Base-by-base conservation (phyloP, 345 rosid species). In the Fremontodendron californicum region DNA sequence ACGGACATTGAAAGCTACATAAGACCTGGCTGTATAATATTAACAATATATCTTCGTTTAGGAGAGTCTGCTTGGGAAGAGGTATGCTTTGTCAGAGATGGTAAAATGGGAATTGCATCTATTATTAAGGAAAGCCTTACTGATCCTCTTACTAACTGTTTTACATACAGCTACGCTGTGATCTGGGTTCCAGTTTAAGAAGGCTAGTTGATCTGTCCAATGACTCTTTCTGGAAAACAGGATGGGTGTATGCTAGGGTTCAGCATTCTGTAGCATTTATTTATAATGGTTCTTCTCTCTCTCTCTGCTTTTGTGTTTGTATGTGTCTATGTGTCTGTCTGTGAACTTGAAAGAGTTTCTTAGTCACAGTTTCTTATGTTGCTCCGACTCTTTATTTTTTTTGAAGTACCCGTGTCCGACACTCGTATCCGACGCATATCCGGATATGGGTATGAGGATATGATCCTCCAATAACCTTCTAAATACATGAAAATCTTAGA, bases 1-100 rank as follows among this genome's bases (percentile, higher is more conserved):
- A 82, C 90, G 5, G 92, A 91, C 51, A 87, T 89, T 58, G 96
- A 91, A 83, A 91, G 96, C 85, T 87, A 89, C 82, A 89, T 91
- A 76, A 81, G 93, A 73, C 96, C 93, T 62, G 96, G 96, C 73
- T 91, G 96, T 82, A 79, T 91, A 58, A 78, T 91, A 27, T 67
- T 91, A 73, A 89, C 96, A 23, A 83, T 91, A 74, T 91, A 91
- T 81, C 88, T 91, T 71, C 81, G 88, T 61, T 82, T 85, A 67
- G 73, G 78, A 35, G 85, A 87, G 61, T 77, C 87, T 31, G 60
- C 80, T 31, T 91, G 96, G 93, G 86, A 86, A 16, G 88, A 88
- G 83, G 96, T 91, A 86, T 77, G 82, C 76, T 79, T 66, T 23
- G 27, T 29, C 60, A 16, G 58, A 55, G 29, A 67, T 35, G 46